phyloP scores from a whole-genome alignment of 805 yeast species.

The Kluyveromyces lactis region DNA sequence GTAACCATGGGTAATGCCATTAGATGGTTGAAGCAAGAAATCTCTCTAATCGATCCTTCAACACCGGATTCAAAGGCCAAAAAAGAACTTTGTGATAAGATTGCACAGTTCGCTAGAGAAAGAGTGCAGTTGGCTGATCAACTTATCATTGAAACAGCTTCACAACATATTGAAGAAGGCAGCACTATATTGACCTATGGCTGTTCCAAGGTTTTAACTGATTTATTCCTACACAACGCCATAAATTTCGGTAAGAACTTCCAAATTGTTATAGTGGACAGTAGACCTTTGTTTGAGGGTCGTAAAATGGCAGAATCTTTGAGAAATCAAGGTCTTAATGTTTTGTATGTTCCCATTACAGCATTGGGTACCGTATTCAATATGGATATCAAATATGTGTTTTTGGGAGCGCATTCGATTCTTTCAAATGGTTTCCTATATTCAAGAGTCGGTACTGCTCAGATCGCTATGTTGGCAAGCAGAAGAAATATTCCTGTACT shows the following conservation, averaged over 20 bases:
- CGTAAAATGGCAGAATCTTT: constrained; percentile 62
- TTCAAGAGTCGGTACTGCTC: constrained; percentile 91
- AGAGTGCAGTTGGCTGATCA: constrained; percentile 76
- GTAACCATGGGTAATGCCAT: constrained; percentile 97
- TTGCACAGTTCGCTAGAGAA: constrained; percentile 76
- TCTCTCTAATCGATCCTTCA: constrained; percentile 72
- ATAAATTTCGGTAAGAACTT: constrained; percentile 55
- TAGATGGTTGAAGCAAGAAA: constrained; percentile 93
- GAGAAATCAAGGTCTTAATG: constrained; percentile 53
- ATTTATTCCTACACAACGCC: constrained; percentile 64
- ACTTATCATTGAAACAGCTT: constrained; percentile 74
- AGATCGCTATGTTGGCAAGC: constrained; percentile 86
- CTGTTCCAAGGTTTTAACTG: constrained; percentile 73
- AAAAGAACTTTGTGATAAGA: constrained; percentile 48
- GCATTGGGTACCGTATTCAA: constrained; percentile 74
- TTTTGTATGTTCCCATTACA: constrained; percentile 68
- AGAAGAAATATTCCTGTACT: constrained; percentile 86
- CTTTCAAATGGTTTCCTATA: constrained; percentile 88
- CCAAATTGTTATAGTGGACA: constrained; percentile 80
- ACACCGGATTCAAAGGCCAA: constrained; percentile 53
- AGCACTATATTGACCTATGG: constrained; percentile 83
- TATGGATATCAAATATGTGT: constrained; percentile 75
- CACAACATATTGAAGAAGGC: constrained; percentile 64
- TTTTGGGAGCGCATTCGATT: constrained; percentile 96
- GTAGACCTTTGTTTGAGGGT: constrained; percentile 93